A percentile compares a stretch with the other conserved stretches of the same genome.
phyloP scores from a whole-genome alignment of 2,329 filamentous ascomycete species.

The Scytalidium lignicola region DNA sequence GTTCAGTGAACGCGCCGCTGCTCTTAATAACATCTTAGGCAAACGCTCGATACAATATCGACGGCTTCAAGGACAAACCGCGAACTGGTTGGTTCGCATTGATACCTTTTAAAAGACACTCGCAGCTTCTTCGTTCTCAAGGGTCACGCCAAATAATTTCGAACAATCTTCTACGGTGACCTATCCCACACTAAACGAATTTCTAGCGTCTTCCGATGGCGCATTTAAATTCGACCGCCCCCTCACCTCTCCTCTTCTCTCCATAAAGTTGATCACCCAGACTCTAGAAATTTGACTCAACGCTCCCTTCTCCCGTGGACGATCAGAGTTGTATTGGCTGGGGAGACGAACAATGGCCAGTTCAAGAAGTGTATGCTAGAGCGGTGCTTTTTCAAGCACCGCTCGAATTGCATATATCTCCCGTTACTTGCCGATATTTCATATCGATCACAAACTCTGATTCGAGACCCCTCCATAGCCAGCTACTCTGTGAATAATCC shows the following conservation, averaged over 20 bases:
- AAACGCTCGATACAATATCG: conserved; percentile 6
- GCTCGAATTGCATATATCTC: conserved; percentile 22
- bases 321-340: conserved; percentile 49
- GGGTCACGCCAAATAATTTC: conserved; percentile 10
- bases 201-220: conserved; percentile 1
- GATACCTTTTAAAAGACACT: conserved; percentile 2
- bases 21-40: conserved; percentile 27
- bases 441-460: conserved; percentile 5
- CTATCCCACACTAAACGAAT: conserved; percentile 16
- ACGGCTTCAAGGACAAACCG: conserved; percentile 15
- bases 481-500: conserved; percentile 11
- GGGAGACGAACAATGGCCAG: conserved; percentile 39
- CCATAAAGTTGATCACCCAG: conserved; percentile 51
- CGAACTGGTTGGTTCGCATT: neutral
- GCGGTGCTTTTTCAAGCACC: conserved; percentile 20
- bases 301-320: conserved; percentile 43
- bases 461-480: conserved; percentile 1
- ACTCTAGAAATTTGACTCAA: conserved; percentile 54
- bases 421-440: conserved; percentile 28
- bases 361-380: conserved; percentile 30
- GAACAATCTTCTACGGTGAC: conserved; percentile 17
- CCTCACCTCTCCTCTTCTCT: conserved; percentile 33
- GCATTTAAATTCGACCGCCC: neutral
- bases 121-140: conserved; percentile 1
- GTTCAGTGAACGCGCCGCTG: conserved; percentile 20